Evolutionary conservation across 2,329 filamentous ascomycete genomes (phyloP), one percentile per base, ranked within the genome.

Genomic region (Celoporthe dispersa): DNA sequence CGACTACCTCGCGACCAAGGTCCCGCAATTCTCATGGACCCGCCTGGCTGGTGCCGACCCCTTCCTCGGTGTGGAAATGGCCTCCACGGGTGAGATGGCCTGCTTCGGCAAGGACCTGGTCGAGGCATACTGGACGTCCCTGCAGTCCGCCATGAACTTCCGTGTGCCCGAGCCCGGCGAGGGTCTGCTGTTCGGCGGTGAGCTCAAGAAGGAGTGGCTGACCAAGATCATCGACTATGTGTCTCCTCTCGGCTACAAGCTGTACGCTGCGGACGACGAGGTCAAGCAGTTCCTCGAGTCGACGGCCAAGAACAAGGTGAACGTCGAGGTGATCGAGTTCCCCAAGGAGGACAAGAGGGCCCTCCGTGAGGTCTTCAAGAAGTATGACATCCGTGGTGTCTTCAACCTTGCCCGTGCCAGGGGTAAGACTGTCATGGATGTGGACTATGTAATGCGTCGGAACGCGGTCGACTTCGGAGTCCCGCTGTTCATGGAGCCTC

Each of bases 121-220:
- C 64, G 96, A 99, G 81, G 96, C 96, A 67, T 99, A 99, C 89
- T 99, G 96, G 96, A 87, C 94, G 35, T 97, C 94, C 25, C 86
- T 97, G 72, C 96, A 99, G 84, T 96, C 94, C 28, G 95, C 93
- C 77, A 99, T 98, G 95, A 99, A 98, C 89, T 98, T 98, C 93
- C 93, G 94, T 76, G 89, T 98, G 77, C 96, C 96, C 59, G 91
- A 97, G 81, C 93, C 94, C 67, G 96, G 96, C 74, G 94, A 98
- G 86, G 95, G 96, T 84, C 90, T 99, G 70, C 90, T 99, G 67
- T 93, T 99, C 74, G 96, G 96, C 74, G 96, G 96, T 76, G 93
- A 98, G 79, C 83, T 90, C 72, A 86, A 84, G 75, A 91, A 90
- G 81, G 81, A 90, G 71, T 89, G 89, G 81, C 87, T 99, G 70